Evolutionary conservation across 2,329 filamentous ascomycete genomes (phyloP).

Genomic region (Colletotrichum australisinense): DNA sequence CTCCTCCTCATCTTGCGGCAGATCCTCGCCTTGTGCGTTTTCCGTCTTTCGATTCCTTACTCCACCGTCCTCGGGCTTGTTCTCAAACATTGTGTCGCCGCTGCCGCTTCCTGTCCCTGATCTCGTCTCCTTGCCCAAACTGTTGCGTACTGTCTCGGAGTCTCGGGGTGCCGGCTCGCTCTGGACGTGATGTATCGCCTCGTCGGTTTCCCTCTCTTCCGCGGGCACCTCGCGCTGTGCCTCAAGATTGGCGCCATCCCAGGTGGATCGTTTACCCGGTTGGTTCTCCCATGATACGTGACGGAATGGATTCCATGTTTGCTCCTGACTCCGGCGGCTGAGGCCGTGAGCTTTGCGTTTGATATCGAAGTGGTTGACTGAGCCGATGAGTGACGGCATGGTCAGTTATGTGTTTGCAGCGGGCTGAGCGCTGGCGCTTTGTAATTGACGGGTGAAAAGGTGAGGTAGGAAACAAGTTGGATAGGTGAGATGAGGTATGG

Average conservation of each 20-base stretch:
- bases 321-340: conserved; percentile 51
- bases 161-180: conserved; percentile 46
- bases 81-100: conserved; percentile 37
- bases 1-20: conserved; percentile 40
- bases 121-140: conserved; percentile 31
- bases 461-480: neutral
- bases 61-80: conserved; percentile 39
- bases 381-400: conserved; percentile 27
- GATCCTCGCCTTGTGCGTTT: conserved; percentile 37
- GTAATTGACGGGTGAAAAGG: neutral
- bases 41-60: conserved; percentile 46
- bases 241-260: conserved; percentile 48
- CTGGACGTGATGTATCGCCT: conserved; percentile 47
- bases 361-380: conserved; percentile 59
- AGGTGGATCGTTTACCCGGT: conserved; percentile 46
- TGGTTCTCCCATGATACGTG: conserved; percentile 51
- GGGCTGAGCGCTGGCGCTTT: neutral
- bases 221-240: conserved; percentile 39
- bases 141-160: conserved; percentile 39
- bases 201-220: conserved; percentile 41
- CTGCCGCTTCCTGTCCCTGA: conserved; percentile 33
- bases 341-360: conserved; percentile 57
- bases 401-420: conserved; percentile 13
- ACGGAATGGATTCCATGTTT: conserved; percentile 57
- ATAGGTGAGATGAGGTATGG: neutral